Evolutionary conservation across 352 stramenopile genomes (phyloP), one percentile per base, ranked within the genome.

Genomic region (Phytophthora europaea): DNA sequence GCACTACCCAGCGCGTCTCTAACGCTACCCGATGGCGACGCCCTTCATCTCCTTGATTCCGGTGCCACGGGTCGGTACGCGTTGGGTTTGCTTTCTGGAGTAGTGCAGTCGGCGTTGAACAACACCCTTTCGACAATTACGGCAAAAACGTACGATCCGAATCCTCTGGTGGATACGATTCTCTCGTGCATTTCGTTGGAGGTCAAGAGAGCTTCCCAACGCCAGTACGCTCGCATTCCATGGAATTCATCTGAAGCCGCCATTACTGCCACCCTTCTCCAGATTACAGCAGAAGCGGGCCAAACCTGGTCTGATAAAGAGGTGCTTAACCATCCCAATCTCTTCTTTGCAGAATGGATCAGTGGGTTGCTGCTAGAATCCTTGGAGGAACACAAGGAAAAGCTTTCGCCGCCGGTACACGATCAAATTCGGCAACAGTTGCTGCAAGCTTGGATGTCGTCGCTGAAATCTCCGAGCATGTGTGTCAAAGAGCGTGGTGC

Each of bases 401-500:
- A 71, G 18, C 60, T 93, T 4, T 75, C 76, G 12, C 76, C 75
- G 15, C 59, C 73, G 15, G 54, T 79, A 6, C 84, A 90, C 9
- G 86, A 89, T 60, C 63, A 78, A 10, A 80, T 94, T 34, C 85
- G 86, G 20, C 80, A 93, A 62, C 73, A 88, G 50, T 65, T 97
- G 36, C 65, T 97, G 8, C 78, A 88, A 65, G 88, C 89, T n/a
- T 98, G 92, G 92, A 77, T 89, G 22, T 79, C 81, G n/a, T 85
- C 88, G 18, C 75, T 98, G 43, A 95, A 93, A 54, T 97, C 90
- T 3, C 90, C 92, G 12, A 94, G 90, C 33, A 68, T 98, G 31
- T 92, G 85, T 36, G 87, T 98, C 18, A 98, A 98, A 55, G 89
- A 97, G 65, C 89, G 90, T 34, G 88, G 87, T n/a, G 88, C 88